phyloP scores from a whole-genome alignment of 768 basidiomycete genomes.

The Leccinum imitatum region DNA sequence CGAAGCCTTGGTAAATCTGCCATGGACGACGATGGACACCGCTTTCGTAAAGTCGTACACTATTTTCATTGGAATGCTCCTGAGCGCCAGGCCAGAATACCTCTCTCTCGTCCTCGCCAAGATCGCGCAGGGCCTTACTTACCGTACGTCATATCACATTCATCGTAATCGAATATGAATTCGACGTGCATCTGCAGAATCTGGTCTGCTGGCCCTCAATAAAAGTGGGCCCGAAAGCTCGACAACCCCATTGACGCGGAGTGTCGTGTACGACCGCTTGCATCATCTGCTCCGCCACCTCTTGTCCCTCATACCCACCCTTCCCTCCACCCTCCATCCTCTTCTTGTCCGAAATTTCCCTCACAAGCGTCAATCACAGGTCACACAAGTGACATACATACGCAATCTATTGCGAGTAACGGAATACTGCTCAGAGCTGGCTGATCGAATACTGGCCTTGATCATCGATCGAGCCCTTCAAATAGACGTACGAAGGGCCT shows the following conservation, averaged over 20 bases:
- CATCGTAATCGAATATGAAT: neutral
- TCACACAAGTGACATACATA: slow-evolving; percentile 84
- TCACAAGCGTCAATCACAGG: slow-evolving; percentile 84
- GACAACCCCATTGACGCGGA: slow-evolving; percentile 69
- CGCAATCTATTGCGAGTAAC: slow-evolving; percentile 83
- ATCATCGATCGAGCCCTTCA: slow-evolving; percentile 94
- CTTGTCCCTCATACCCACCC: slow-evolving; percentile 87
- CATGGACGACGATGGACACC: slow-evolving; percentile 91
- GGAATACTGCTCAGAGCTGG: slow-evolving; percentile 84
- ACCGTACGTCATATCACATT: slow-evolving; percentile 58
- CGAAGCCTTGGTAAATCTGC: slow-evolving; percentile 81
- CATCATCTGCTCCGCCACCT: slow-evolving; percentile 86
- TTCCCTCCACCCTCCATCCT: slow-evolving; percentile 83
- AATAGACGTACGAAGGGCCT: slow-evolving; percentile 73
- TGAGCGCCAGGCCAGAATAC: slow-evolving; percentile 91
- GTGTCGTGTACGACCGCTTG: slow-evolving; percentile 80
- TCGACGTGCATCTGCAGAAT: slow-evolving; percentile 48
- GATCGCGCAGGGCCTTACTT: slow-evolving; percentile 83
- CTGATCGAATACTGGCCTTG: slow-evolving; percentile 78
- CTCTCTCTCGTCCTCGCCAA: slow-evolving; percentile 79
- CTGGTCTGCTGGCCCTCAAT: slow-evolving; percentile 63
- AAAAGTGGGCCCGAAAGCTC: slow-evolving; percentile 62
- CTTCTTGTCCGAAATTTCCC: slow-evolving; percentile 86
- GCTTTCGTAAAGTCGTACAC: slow-evolving; percentile 86
- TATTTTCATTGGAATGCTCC: slow-evolving; percentile 85